Conservation (phyloP, 2,329 filamentous ascomycete genomes). For the Ceratocystis variospora region DNA sequence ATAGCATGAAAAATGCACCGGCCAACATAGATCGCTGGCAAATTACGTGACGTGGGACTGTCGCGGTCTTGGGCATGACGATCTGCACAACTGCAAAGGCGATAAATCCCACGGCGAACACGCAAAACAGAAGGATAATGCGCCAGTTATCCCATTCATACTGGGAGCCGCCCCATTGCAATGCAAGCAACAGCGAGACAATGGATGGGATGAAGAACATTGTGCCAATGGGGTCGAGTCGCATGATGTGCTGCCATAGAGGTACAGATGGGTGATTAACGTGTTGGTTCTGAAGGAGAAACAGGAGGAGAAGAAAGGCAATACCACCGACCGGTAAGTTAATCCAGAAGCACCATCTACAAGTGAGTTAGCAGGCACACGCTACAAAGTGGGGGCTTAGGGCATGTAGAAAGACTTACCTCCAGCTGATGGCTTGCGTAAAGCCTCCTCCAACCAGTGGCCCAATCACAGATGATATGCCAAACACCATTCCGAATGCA, state of each 20-base stretch:
- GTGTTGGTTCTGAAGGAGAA: constrained; percentile 34
- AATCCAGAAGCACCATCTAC: constrained; percentile 45
- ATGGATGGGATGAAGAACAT: constrained; percentile 46
- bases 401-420: constrained; percentile 23
- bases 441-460: constrained; percentile 42
- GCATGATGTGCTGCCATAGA: constrained; percentile 33
- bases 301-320: constrained; percentile 35
- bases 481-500: constrained; percentile 42
- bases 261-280: constrained; percentile 22
- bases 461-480: constrained; percentile 39
- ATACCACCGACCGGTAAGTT: constrained; percentile 43
- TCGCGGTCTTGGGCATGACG: constrained; percentile 41
- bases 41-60: constrained; percentile 42
- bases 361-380: not conserved
- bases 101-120: constrained; percentile 35
- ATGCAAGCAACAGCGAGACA: constrained; percentile 45
- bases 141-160: constrained; percentile 40
- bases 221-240: constrained; percentile 46
- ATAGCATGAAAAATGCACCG: constrained; percentile 34
- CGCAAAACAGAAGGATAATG: constrained; percentile 39
- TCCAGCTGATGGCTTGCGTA: constrained; percentile 36
- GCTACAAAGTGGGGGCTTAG: not conserved
- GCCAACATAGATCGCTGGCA: constrained; percentile 41
- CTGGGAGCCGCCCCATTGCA: constrained; percentile 47
- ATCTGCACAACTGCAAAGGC: constrained; percentile 40